A percentile compares a stretch with the other conserved stretches of the same genome.
Conservation (phyloP, 768 basidiomycete genomes). For the Podaxis sp. region DNA sequence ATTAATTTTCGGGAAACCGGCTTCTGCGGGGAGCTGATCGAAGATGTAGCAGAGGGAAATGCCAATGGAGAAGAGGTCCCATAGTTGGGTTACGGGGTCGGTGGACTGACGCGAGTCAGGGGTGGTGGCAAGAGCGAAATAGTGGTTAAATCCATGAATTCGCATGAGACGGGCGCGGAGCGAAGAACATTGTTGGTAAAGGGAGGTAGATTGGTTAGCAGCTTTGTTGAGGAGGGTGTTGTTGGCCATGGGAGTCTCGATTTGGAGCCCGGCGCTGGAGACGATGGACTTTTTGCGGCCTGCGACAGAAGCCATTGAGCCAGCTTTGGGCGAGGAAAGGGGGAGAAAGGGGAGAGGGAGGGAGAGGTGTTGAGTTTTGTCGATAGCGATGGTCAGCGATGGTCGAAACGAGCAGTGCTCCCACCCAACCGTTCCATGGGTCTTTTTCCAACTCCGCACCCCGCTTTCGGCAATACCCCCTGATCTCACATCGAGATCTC, state of each 20-base stretch:
- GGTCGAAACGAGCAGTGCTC: conserved; percentile 8
- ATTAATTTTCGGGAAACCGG: conserved; percentile 56
- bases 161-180: conserved; percentile 77
- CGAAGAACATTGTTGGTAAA: conserved; percentile 89
- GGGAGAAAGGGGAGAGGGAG: background rate
- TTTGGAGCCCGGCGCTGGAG: conserved; percentile 60
- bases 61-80: conserved; percentile 92
- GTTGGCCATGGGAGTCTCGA: conserved; percentile 73
- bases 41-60: conserved; percentile 94
- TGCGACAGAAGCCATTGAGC: conserved; percentile 52
- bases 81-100: conserved; percentile 92
- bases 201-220: conserved; percentile 82
- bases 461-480: conserved; percentile 13
- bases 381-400: conserved; percentile 1
- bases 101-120: conserved; percentile 71
- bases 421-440: background rate
- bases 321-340: conserved; percentile 20
- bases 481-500: conserved; percentile 1
- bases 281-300: conserved; percentile 81
- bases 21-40: conserved; percentile 78
- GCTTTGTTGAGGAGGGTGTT: conserved; percentile 91
- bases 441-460: conserved; percentile 11
- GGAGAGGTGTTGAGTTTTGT: background rate
- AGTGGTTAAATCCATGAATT: conserved; percentile 70
- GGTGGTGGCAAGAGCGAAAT: conserved; percentile 61